A percentile compares a stretch with the other conserved stretches of the same genome.
phyloP scores from a whole-genome alignment of 1,139 yeast species.

The Taphrina betulina region DNA sequence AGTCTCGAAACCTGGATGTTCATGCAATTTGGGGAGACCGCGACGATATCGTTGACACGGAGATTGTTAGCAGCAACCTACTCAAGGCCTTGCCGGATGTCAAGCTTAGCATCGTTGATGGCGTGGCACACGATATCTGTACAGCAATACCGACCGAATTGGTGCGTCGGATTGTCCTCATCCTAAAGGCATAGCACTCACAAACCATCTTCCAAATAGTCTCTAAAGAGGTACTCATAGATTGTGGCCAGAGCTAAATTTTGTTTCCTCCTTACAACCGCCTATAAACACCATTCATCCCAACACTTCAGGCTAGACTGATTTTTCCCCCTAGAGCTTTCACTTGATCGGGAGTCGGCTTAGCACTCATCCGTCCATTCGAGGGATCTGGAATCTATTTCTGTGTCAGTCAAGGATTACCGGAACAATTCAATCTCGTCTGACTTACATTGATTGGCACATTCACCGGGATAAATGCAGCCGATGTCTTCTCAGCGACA shows the following conservation, averaged over 20 bases:
- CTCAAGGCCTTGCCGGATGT: conserved; percentile 8
- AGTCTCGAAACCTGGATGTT: conserved; percentile 8
- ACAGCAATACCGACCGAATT: conserved; percentile 22
- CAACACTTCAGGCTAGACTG: no score
- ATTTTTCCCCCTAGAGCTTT: conserved; percentile 1
- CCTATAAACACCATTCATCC: no score
- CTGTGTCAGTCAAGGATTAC: neutral
- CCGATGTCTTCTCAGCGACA: conserved; percentile 20
- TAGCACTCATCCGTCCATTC: conserved; percentile 18
- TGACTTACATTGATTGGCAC: conserved; percentile 14
- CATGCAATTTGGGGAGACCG: conserved; percentile 27
- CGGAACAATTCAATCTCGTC: no score
- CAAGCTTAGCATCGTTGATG: conserved; percentile 6
- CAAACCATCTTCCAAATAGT: no score
- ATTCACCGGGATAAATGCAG: conserved; percentile 27
- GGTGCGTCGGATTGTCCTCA: neutral
- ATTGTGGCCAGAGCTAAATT: no score
- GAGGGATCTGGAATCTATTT: conserved; percentile 25
- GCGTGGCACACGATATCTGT: conserved; percentile 25
- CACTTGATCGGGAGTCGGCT: conserved; percentile 24
- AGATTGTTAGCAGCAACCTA: conserved; percentile 14
- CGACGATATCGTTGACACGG: conserved; percentile 24
- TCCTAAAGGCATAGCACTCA: neutral
- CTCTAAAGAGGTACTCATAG: no score
- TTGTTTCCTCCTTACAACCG: no score